Conservation (phyloP, 2,329 filamentous ascomycete species). For the Calonectria leucothoes region DNA sequence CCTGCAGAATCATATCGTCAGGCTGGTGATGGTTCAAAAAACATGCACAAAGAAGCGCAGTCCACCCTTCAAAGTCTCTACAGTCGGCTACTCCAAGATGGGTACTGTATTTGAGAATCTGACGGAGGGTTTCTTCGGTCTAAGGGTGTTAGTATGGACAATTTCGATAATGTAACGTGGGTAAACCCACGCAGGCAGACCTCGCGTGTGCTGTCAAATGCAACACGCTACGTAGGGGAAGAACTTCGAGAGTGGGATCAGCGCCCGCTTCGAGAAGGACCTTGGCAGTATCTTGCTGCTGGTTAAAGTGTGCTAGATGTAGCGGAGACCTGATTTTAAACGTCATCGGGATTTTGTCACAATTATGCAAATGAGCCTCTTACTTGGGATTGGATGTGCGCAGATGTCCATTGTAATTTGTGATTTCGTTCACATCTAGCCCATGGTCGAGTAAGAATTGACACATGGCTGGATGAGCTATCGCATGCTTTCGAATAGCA, state of each 20-base stretch:
- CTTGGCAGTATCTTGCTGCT: not conserved
- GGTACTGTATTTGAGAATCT: not conserved
- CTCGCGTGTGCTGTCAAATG: not conserved
- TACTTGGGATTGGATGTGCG: not conserved
- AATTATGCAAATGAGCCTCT: not conserved
- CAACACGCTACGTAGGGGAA: not conserved
- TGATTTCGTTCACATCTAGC: not conserved
- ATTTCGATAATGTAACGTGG: fast-evolving
- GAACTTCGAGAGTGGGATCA: not conserved
- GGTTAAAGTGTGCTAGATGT: not conserved
- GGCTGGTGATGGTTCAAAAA: not conserved
- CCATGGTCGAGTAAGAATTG: not conserved
- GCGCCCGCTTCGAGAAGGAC: not conserved
- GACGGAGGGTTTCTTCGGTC: not conserved
- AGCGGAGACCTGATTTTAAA: not conserved
- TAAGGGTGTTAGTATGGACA: not conserved
- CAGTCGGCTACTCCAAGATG: not conserved
- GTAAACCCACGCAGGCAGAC: not conserved
- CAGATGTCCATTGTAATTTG: not conserved
- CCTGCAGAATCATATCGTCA: not conserved
- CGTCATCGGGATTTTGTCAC: not conserved
- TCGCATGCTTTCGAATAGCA: not conserved
- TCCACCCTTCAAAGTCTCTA: not conserved
- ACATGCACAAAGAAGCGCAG: not conserved
- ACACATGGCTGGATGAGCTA: not conserved